These are phyloP conservation scores for Colletotrichum chlorophyti DNA, from an alignment of 2,329 filamentous ascomycete genomes.

Conservation along the genomic window DNA sequence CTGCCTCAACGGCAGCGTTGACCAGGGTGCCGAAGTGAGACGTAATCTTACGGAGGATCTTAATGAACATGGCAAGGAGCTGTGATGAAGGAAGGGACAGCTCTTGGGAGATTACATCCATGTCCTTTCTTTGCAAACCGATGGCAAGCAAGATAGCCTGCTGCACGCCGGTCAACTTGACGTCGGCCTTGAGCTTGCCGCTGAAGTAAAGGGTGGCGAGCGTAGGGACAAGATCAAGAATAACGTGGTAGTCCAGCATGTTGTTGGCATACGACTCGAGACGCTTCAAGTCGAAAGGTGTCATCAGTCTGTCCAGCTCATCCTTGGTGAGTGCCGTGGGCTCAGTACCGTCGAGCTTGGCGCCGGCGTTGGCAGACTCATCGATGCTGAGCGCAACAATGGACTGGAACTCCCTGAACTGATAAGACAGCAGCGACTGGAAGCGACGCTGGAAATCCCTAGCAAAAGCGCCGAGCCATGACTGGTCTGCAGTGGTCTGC, in stretches of 20 bases:
- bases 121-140: constrained; percentile 87
- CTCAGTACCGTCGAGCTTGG: constrained; percentile 65
- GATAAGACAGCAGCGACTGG: constrained; percentile 85
- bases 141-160: constrained; percentile 87
- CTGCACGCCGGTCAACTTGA: constrained; percentile 83
- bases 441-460: constrained; percentile 96
- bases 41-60: constrained; percentile 88
- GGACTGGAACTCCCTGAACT: constrained; percentile 84
- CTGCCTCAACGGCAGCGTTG: constrained; percentile 73
- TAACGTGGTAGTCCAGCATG: constrained; percentile 97
- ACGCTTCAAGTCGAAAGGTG: constrained; percentile 93
- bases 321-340: constrained; percentile 69
- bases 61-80: constrained; percentile 95
- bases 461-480: constrained; percentile 90
- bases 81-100: constrained; percentile 77
- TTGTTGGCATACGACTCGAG: constrained; percentile 96
- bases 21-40: constrained; percentile 78
- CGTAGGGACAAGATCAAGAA: constrained; percentile 87
- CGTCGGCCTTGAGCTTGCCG: constrained; percentile 69
- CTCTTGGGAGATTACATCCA: constrained; percentile 83
- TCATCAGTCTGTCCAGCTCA: constrained; percentile 79
- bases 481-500: constrained; percentile 68
- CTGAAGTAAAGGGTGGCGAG: constrained; percentile 87
- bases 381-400: constrained; percentile 85
- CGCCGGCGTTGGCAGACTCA: constrained; percentile 79